phyloP scores from a whole-genome alignment of 352 stramenopile genomes.

The Elongisporangium anandrum region DNA sequence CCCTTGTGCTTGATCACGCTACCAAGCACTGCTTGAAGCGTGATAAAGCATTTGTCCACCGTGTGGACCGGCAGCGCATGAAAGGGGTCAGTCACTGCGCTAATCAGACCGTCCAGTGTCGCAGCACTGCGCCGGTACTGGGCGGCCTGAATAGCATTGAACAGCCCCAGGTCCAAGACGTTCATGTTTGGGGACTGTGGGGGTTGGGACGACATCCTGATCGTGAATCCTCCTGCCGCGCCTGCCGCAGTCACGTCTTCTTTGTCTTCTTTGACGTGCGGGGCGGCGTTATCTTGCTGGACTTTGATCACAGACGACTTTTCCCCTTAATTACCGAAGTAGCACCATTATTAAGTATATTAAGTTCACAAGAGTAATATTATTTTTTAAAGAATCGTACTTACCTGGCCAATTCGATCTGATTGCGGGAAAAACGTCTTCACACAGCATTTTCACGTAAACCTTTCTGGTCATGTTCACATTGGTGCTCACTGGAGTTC shows the following conservation, averaged over 20 bases:
- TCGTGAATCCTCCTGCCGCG: too few relatives aligned
- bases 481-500: not conserved
- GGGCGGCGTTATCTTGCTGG: slow-evolving; percentile 9
- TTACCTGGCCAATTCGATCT: slow-evolving; percentile 7
- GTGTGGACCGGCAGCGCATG: not conserved
- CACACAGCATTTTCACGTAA: slow-evolving; percentile 1
- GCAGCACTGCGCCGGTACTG: not conserved
- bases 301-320: slow-evolving; percentile 4
- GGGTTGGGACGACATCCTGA: too few relatives aligned
- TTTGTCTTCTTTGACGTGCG: slow-evolving; percentile 4
- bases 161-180: not conserved
- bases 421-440: slow-evolving; percentile 9
- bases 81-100: not conserved
- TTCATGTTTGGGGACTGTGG: not conserved
- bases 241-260: too few relatives aligned
- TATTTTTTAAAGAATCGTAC: too few relatives aligned
- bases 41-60: slow-evolving; percentile 2
- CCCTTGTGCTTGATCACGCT: not conserved
- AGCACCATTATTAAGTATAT: slow-evolving; percentile 1
- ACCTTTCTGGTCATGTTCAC: not conserved
- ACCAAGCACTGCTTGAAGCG: not conserved
- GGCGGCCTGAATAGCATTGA: slow-evolving; percentile 1
- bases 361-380: slow-evolving; percentile 1
- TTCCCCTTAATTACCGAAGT: slow-evolving; percentile 4
- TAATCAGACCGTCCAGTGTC: not conserved